phyloP scores from a whole-genome alignment of 805 yeast genomes.

The Starmera pachycereana region DNA sequence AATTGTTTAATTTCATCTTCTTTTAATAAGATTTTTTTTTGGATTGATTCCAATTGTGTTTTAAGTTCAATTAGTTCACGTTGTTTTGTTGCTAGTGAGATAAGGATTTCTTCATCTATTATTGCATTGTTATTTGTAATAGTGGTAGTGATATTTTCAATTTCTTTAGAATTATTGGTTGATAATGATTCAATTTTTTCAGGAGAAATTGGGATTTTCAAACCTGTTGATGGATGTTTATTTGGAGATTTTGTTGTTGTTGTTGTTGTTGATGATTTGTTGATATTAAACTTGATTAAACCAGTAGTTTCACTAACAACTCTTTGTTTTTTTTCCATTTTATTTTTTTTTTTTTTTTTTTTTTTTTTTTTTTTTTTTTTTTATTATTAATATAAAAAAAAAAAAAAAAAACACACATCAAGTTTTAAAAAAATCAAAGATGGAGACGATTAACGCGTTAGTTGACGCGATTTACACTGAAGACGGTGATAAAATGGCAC shows the following conservation, averaged over 20 bases:
- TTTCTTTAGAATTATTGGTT: background rate
- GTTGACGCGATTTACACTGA: background rate
- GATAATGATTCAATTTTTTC: too few species aligned
- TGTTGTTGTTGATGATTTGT: slow-evolving; percentile 1
- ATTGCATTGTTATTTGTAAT: background rate
- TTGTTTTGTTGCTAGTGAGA: slow-evolving; percentile 39
- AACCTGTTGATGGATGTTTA: background rate
- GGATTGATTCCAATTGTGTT: slow-evolving; percentile 24
- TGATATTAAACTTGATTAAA: slow-evolving; percentile 29
- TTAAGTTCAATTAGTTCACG: slow-evolving; percentile 40
- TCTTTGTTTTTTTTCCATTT: slow-evolving; percentile 21
- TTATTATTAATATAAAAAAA: too few species aligned
- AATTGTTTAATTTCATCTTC: slow-evolving; percentile 27
- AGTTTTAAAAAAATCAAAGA: slow-evolving; percentile 5
- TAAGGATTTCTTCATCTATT: slow-evolving; percentile 19
- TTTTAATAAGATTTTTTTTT: slow-evolving; percentile 27
- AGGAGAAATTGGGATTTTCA: too few species aligned
- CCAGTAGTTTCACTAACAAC: slow-evolving; percentile 43
- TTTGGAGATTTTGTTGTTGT: background rate
- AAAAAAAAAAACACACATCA: too few species aligned
- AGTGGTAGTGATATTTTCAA: too few species aligned
- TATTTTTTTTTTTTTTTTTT: background rate
- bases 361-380: too few species aligned
- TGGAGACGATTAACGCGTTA: slow-evolving; percentile 1
- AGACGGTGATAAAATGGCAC: slow-evolving; percentile 2